Percentiles rank a stretch among this genome's conserved stretches.
Evolutionary conservation across 352 stramenopile species (phyloP).

Genomic region (Globisporangium spinosum): DNA sequence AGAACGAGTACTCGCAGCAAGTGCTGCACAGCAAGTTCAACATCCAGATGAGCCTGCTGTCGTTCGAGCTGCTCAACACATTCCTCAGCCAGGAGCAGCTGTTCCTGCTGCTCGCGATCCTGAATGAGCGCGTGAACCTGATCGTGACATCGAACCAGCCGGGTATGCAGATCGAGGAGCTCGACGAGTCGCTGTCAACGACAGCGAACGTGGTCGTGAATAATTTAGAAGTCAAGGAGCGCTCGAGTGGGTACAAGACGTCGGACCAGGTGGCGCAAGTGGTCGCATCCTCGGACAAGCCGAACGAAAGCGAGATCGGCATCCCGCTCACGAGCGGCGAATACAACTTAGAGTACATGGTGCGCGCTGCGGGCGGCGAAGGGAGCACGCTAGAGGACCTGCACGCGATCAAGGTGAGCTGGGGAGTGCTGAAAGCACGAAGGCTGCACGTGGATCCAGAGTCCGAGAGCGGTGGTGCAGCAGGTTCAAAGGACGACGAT

Average conservation of each 20-base stretch:
- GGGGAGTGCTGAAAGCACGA: conserved; percentile 61
- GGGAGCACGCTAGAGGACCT: conserved; percentile 56
- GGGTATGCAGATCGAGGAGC: conserved; percentile 57
- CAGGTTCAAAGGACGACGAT: conserved; percentile 23
- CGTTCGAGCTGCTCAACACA: conserved; percentile 77
- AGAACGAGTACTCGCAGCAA: conserved; percentile 77
- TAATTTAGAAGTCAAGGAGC: conserved; percentile 35
- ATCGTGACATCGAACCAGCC: conserved; percentile 72
- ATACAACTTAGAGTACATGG: conserved; percentile 77
- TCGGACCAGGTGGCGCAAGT: conserved; percentile 59
- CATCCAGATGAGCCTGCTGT: conserved; percentile 75
- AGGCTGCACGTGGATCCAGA: conserved; percentile 38
- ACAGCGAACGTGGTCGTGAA: conserved; percentile 24
- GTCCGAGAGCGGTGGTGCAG: conserved; percentile 18
- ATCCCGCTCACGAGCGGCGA: conserved; percentile 49
- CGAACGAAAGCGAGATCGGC: conserved; percentile 74
- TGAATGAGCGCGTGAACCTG: conserved; percentile 78
- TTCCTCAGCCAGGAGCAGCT: conserved; percentile 78
- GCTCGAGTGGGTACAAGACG: conserved; percentile 39
- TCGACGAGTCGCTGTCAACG: conserved; percentile 38
- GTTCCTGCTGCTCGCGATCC: conserved; percentile 69
- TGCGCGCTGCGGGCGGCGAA: conserved; percentile 39
- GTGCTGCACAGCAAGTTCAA: conserved; percentile 84
- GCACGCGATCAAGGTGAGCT: conserved; percentile 61
- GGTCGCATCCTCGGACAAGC: conserved; percentile 39